phyloP scores from a whole-genome alignment of 1,284 basidiomycete genomes.

The Gymnopus androsaceus region DNA sequence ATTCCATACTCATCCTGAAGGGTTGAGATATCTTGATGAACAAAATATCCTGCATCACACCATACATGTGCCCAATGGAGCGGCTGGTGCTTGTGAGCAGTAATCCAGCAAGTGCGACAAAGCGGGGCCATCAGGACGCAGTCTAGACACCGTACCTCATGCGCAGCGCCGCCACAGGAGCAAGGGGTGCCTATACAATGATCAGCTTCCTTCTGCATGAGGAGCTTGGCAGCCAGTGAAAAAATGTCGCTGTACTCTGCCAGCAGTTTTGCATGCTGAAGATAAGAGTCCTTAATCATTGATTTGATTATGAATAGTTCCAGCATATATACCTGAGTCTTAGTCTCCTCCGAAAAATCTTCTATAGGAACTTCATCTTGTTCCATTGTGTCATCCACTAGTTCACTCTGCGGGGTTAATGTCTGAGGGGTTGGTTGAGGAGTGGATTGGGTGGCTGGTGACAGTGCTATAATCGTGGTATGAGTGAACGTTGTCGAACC shows the following conservation, averaged over 20 bases:
- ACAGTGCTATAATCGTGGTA: too few relatives aligned
- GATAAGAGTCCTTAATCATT: too few relatives aligned
- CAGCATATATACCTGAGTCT: neutral
- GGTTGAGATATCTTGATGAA: neutral
- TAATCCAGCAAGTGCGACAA: neutral
- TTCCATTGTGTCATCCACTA: too few relatives aligned
- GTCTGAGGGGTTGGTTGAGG: too few relatives aligned
- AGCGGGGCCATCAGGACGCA: neutral
- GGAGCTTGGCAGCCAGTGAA: neutral
- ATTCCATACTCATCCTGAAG: neutral
- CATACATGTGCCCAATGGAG: constrained; percentile 1
- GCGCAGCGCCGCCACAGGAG: neutral
- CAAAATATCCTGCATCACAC: neutral
- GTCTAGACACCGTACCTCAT: neutral
- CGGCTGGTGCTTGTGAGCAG: neutral
- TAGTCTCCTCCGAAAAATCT: neutral
- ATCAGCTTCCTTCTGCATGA: neutral
- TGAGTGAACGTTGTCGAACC: too few relatives aligned
- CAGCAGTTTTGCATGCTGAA: neutral
- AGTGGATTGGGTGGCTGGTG: too few relatives aligned
- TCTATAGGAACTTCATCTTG: neutral
- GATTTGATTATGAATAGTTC: too few relatives aligned
- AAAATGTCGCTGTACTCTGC: neutral
- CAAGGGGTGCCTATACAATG: neutral
- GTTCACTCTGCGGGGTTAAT: too few relatives aligned